phyloP scores from a whole-genome alignment of 2,329 filamentous ascomycete species.

The Cladosporium austrohemisphaericum region DNA sequence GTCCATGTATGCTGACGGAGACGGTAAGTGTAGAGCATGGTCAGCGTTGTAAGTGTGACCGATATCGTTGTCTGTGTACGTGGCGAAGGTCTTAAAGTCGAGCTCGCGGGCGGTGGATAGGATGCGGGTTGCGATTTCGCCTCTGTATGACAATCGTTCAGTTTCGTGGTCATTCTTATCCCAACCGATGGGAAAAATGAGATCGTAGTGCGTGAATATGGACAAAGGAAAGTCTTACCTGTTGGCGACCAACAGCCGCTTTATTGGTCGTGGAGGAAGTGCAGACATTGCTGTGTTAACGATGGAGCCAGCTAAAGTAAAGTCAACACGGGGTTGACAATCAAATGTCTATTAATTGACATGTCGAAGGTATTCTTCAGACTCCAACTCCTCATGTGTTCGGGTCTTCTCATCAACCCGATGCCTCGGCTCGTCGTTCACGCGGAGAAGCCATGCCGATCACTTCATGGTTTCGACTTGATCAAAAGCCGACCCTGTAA shows the following conservation, averaged over 20 bases:
- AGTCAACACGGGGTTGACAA: too few species aligned
- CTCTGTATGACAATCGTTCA: conserved; percentile 40
- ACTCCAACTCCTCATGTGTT: too few species aligned
- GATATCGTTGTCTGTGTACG: conserved; percentile 54
- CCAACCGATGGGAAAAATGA: too few species aligned
- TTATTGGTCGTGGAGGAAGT: conserved; percentile 22
- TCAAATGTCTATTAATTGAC: too few species aligned
- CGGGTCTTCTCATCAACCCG: neutral
- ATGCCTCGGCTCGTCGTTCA: conserved; percentile 5
- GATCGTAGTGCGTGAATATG: too few species aligned
- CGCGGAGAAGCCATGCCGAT: neutral
- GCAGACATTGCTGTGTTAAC: neutral
- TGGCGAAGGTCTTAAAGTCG: conserved; percentile 51
- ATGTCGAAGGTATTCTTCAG: too few species aligned
- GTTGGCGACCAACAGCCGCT: conserved; percentile 30
- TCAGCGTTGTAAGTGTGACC: conserved; percentile 52
- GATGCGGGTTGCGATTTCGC: conserved; percentile 62
- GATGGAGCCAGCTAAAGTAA: too few species aligned
- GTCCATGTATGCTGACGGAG: conserved; percentile 52
- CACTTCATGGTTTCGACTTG: too few species aligned
- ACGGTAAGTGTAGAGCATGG: conserved; percentile 50
- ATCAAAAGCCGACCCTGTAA: neutral
- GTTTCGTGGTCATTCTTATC: neutral
- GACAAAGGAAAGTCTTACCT: conserved; percentile 23
- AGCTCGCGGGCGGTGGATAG: conserved; percentile 58